Evolutionary conservation across 2,329 filamentous ascomycete genomes (phyloP), one percentile per base, ranked within the genome.

Genomic region (Fusarium abutilonis): DNA sequence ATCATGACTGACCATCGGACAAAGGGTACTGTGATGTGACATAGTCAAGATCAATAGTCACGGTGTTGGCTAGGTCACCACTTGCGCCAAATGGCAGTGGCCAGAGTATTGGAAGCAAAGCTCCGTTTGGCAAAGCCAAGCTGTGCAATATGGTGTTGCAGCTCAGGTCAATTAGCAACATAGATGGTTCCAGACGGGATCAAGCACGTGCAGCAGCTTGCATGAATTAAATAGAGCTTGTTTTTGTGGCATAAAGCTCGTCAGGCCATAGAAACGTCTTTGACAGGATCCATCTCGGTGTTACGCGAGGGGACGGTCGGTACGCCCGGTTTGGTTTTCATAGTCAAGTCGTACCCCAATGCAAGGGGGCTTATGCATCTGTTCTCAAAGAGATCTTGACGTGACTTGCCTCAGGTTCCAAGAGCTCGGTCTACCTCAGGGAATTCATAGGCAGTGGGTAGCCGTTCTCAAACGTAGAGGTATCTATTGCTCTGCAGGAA

Each of bases 221-320:
- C 43, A 49, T 52, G 42, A 55, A 28, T 38, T 32, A 17, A 39
- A 44, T 43, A 32, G 47, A 62, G 40, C 44, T 45, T 48, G 39
- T 38, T 55, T 32, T 60, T 26, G 29, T 35, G 19, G 40, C 31
- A 52, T 19, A 52, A 38, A 36, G 38, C 23, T 48, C 42, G 35
- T 58, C 43, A 58, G 17, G 48, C 40, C 26, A 45, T 35, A 53
- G 38, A 47, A 57, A 44, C 23, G 26, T 43, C 28, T 47, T 64
- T 47, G 23, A 54, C 40, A 48, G 21, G 42, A 26, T 38, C 40
- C 40, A 45, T 62, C 40, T 58, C 31, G 46, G 56, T 43, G 57
- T 43, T 42, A 48, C 38, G 29, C 9, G 48, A 42, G 36, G 56
- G 36, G 28, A 23, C 15, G n/a, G 9, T 10, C 28, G 28, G 28